Base-by-base conservation (phyloP, 139 green algal genomes). In the Micractinium sp. region DNA sequence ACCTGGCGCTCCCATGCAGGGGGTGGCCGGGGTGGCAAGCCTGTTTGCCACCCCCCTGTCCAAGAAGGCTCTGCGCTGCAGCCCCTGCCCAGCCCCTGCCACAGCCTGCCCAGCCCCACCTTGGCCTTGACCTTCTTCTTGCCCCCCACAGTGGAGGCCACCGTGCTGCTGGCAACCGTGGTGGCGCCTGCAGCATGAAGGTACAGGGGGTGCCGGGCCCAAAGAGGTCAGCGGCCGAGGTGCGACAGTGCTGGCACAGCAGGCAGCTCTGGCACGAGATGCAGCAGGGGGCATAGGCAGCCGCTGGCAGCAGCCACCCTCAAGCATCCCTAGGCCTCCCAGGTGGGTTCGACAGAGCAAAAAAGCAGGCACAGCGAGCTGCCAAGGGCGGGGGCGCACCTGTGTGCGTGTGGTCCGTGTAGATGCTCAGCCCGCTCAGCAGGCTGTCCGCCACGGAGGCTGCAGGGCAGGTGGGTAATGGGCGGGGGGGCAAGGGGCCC, bases 401-500 rank as follows among this genome's bases (percentile, higher is more conserved):
- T 7, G 61, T 81, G 77, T 90, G 86, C 5, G 77, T 78, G 77
- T 80, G 47, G 7, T 92, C 73, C 0, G 92, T 93, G 85, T 95
- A 96, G 3, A 92, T 90, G 71, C 91, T 94, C 12, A 96, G 80
- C 25, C 90, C 94, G 38, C 76, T 94, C 22, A 96, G 75, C 69
- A 90, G 75, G 77, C 91, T 95, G 47, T 88, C 85, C 14, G 90
- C 87, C 69, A 93, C 92, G 2, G 88, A 90, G 25, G 74, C 69
- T 60, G 81, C 56, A 41, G 87, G 85, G 35, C 87, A 75, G n/a
- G 47, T 14, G 81, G 63, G 63, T 76, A n/a, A n/a, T 2, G 81
- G 63, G 63, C 60, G 60, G 69, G 71, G 71, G 25, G 25, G 71
- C 2, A 18, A 38, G 71, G 25, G 71, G 29, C 31, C 3, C 41